Evolutionary conservation across 257 asterid genomes (phyloP).

Genomic region (Hygrophila difformis): DNA sequence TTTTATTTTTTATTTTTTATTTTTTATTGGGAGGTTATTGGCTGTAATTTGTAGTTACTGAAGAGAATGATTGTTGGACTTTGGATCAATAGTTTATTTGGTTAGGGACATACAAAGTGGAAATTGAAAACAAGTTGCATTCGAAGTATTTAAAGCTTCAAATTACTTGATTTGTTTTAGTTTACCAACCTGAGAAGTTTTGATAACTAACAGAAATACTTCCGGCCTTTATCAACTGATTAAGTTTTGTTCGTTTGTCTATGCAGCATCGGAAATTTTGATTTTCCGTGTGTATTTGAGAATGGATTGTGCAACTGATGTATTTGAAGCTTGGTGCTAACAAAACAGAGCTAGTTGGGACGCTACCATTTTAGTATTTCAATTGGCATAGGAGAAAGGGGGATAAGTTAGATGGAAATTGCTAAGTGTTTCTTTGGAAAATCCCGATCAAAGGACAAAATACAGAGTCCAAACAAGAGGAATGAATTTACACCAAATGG

Average conservation of each 20-base stretch:
- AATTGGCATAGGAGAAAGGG: slow-evolving; percentile 21
- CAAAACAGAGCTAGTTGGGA: slow-evolving; percentile 15
- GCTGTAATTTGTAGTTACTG: too few species aligned
- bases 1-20: not conserved
- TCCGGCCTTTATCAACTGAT: slow-evolving; percentile 18
- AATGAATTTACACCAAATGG: slow-evolving; percentile 49
- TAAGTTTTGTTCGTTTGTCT: slow-evolving; percentile 17
- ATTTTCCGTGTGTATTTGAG: slow-evolving; percentile 14
- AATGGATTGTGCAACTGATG: slow-evolving; percentile 29
- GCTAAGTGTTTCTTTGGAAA: slow-evolving; percentile 65
- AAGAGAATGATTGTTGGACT: too few species aligned
- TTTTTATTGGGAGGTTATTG: slow-evolving; percentile 3
- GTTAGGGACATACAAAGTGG: too few species aligned
- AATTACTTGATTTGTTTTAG: slow-evolving; percentile 13
- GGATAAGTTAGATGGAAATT: slow-evolving; percentile 48
- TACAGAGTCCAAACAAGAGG: slow-evolving; percentile 52
- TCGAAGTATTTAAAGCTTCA: too few species aligned
- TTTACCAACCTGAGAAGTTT: slow-evolving; percentile 12
- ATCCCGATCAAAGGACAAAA: slow-evolving; percentile 59
- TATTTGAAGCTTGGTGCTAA: slow-evolving; percentile 23
- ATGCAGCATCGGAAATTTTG: slow-evolving; percentile 25
- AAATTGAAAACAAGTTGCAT: too few species aligned
- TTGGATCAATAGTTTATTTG: too few species aligned
- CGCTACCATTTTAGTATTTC: slow-evolving; percentile 17
- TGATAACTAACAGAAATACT: slow-evolving; percentile 12